Evolutionary conservation across 1,139 yeast species (phyloP), one percentile per base, ranked within the genome.

Genomic region (Hansenula lynferdii): DNA sequence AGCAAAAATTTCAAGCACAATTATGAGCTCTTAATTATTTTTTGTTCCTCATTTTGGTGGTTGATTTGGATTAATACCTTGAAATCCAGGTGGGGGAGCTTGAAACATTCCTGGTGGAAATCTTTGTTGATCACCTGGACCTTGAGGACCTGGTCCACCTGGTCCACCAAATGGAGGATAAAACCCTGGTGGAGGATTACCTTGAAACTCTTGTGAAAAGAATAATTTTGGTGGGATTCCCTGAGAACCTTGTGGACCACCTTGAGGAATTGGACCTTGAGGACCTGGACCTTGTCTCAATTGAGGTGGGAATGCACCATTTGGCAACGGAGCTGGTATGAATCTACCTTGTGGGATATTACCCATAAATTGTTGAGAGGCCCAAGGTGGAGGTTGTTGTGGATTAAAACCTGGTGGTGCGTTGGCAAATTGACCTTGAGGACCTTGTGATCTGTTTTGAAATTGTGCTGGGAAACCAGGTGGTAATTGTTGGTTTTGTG

Each of bases 391-490:
- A 10, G 47, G 25, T 21, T 47, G 48, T 32, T 48, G 55, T 24
- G 45, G 42, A 22, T 45, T 47, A 23, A 47, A 41, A 14, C 49
- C 48, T 14, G 53, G 48, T 34, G 53, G 51, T 10, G 41, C 25
- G 10, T 37, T 38, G 18, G 38, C 35, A n/a, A 39, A 35, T 28
- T 41, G 50, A 38, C 45, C 45, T 43, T 45, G 64, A 27, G 62
- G 60, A 15, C 51, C 41, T 28, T 44, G 57, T 40, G 53, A 52
- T 28, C 61, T 61, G 22, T 66, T 49, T 23, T 45, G 45, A 35
- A 37, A 44, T 35, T 51, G 49, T 22, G 51, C 50, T 33, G 55
- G 55, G 40, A 52, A 45, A 12, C 53, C 54, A 42, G 57, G 50
- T 36, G 52, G 56, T 23, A 49, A 54, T 5, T 29, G 31, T 22